Evolutionary conservation across 2,329 filamentous ascomycete genomes (phyloP), one percentile per base, ranked within the genome.

Genomic region (Emmonsiellopsis sp.): DNA sequence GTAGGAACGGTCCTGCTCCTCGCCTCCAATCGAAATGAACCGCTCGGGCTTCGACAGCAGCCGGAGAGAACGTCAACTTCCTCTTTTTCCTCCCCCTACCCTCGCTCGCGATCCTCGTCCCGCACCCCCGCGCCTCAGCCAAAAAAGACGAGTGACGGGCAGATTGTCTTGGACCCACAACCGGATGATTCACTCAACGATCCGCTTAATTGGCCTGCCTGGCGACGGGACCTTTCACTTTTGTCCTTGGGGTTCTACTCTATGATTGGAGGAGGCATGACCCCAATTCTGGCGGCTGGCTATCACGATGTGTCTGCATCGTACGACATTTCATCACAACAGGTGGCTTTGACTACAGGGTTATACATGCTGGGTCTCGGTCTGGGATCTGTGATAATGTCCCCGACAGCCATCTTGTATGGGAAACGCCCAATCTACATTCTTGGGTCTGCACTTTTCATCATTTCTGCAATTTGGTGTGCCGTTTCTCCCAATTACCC

Each of bases 301-400:
- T 97, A 96, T 73, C 84, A 83, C 34, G 76, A 94, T 43, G 86
- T 97, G 10, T 85, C 90, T 1, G 58, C 76, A 0, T 79, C 77
- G 2, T 85, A 86, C 64, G 56, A 78, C 55, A 81, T 95, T 21
- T 76, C 81, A 0, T 82, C 87, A 13, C 80, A 88, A 33, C 71
- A 80, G 50, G 89, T 96, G 3, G 85, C 92, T 2, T 76, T 95
- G 54, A 97, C 92, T 0, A 95, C 91, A 0, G 91, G 91, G 0
- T 73, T 96, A 11, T 96, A 89, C 72, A 96, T 97, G 91, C 78
- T 95, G 80, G 93, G 93, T 0, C 74, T 97, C 40, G 92, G 91
- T 1, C 62, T 96, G 1, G 92, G 92, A 2, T 89, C 84, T 14
- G 84, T 96, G 6, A 65, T 97, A 51, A 85, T 87, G 62, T 93